These are phyloP conservation scores for Biscogniauxia sp. DNA, from an alignment of 2,329 filamentous ascomycete species.

Conservation along the genomic window DNA sequence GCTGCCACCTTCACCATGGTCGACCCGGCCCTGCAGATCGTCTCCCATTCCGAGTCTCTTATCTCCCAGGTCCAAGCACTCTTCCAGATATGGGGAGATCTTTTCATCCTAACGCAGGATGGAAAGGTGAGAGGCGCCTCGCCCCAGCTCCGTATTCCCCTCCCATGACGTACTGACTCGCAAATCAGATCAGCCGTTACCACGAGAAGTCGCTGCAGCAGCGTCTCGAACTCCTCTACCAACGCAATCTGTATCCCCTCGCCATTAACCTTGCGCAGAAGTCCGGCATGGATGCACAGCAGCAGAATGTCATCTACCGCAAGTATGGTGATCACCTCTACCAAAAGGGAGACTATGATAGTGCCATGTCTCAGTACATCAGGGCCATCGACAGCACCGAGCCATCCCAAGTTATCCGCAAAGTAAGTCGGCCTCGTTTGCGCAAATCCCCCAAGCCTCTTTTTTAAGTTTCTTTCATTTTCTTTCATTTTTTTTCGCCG, in stretches of 20 bases:
- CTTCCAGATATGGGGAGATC: constrained; percentile 85
- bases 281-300: constrained; percentile 71
- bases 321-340: constrained; percentile 94
- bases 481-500: too few species aligned
- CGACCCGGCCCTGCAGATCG: constrained; percentile 86
- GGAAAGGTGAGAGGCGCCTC: constrained; percentile 65
- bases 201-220: constrained; percentile 89
- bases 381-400: constrained; percentile 95
- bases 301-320: constrained; percentile 89
- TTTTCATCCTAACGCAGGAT: constrained; percentile 87
- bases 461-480: too few species aligned
- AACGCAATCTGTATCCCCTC: constrained; percentile 86
- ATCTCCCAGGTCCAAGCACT: constrained; percentile 76
- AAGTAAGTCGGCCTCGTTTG: constrained; percentile 49
- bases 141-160: not conserved
- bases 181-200: constrained; percentile 71
- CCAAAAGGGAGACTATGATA: constrained; percentile 92
- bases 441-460: not conserved
- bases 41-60: constrained; percentile 85
- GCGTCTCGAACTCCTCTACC: constrained; percentile 89
- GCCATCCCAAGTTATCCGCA: constrained; percentile 92
- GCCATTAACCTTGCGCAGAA: constrained; percentile 94
- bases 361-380: constrained; percentile 98
- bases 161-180: constrained; percentile 18
- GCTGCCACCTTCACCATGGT: constrained; percentile 86